Evolutionary conservation across 441 rosid genomes (phyloP).

Genomic region (Biscutella laevigata): DNA sequence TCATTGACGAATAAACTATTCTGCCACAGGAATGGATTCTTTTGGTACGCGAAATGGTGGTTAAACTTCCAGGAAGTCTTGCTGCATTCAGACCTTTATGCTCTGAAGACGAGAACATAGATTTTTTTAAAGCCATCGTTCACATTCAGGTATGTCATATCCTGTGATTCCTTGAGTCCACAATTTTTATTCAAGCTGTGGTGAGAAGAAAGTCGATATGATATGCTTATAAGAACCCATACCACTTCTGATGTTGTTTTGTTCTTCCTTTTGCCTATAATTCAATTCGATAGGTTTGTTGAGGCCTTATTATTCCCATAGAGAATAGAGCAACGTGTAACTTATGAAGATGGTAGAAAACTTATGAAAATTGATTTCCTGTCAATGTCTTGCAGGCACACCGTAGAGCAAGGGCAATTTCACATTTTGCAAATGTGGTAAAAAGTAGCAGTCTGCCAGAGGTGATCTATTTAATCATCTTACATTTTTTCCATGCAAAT

Average conservation of each 20-base stretch:
- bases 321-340: neutral
- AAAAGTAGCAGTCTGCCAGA: slow-evolving; percentile 40
- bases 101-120: slow-evolving; percentile 78
- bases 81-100: slow-evolving; percentile 53
- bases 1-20: neutral
- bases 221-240: slow-evolving; percentile 3
- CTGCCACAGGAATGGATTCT: slow-evolving; percentile 80
- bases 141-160: slow-evolving; percentile 66
- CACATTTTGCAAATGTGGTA: slow-evolving; percentile 49
- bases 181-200: neutral
- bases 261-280: slow-evolving; percentile 3
- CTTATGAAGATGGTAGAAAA: neutral
- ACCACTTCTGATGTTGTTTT: slow-evolving; percentile 7
- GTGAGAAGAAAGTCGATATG: neutral
- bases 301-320: slow-evolving; percentile 4
- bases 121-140: slow-evolving; percentile 71
- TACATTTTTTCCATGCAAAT: slow-evolving; percentile 8
- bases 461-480: slow-evolving; percentile 36
- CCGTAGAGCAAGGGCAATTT: slow-evolving; percentile 69
- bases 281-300: neutral
- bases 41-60: slow-evolving; percentile 66
- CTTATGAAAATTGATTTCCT: slow-evolving; percentile 11
- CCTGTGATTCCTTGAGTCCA: neutral
- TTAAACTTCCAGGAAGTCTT: slow-evolving; percentile 67
- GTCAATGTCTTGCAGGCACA: slow-evolving; percentile 49